Base-by-base conservation (phyloP, 2,329 filamentous ascomycete genomes). In the Dryadomyces sulphureus region DNA sequence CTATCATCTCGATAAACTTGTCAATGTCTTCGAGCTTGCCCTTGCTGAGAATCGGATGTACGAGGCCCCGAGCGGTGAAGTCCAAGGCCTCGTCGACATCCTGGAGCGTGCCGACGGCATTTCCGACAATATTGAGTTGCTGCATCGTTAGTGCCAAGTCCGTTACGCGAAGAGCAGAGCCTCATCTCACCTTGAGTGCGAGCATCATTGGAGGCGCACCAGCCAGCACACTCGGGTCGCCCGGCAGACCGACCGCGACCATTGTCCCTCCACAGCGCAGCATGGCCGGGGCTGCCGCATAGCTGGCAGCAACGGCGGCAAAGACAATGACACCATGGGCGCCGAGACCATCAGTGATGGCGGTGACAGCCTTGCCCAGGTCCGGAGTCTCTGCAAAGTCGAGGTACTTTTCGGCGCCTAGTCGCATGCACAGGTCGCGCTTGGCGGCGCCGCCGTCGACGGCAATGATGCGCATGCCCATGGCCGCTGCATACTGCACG, bases 201-300 rank as follows among this genome's bases (percentile, higher is more conserved):
- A 51, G 8, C 43, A 48, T 41, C 21, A 51, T 11, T 2, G 50
- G 50, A 4, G 50, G 45, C 3, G 43, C 43, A 2, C 50, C 50
- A 1, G 44, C 48, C 1, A 51, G 21, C 11, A 48, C 36, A 6
- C 22, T 24, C 1, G 89, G 86, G 53, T 79, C 72, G 25, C 84
- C 81, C 5, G 90, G 90, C 17, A 95, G 70, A 58, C 89, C 89
- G 57, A 96, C 90, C 64, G 84, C 89, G 51, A 95, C 77, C 57
- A 95, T 81, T 34, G 77, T 75, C 48, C 89, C 89, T 48, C 79
- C 77, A 47, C 86, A 76, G 49, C 89, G 83, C 50, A 94, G 81
- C 64, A 95, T 94, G 63, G 74, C 79, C 40, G 84, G 79, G 38
- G 89, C 90, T 67, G 94, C 87, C 67, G 94, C 87, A 78, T 95